Evolutionary conservation across 768 basidiomycete species (phyloP), one percentile per base, ranked within the genome.

Genomic region (Boletus subparvulus): DNA sequence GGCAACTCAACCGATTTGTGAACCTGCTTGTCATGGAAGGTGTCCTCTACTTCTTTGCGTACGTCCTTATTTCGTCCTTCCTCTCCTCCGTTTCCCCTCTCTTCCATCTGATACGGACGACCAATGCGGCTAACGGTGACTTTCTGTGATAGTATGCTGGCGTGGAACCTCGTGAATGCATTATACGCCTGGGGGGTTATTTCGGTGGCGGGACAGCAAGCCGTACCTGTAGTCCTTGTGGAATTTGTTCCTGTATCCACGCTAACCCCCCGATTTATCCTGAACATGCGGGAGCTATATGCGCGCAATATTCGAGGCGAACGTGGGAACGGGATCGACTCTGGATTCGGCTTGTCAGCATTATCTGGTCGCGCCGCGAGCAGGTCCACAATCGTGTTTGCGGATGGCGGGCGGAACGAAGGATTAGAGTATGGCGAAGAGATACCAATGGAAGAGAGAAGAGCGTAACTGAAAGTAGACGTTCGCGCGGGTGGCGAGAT

Each of bases 21-120:
- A 26, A 28, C n/a, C 14, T 58, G 32, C 43, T 58, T 6, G 16
- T 43, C 19, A 24, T 32, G 21, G 33, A 61, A 24, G 52, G 60
- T 12, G 19, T 61, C n/a, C 19, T 58, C 11, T 61, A 61, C 33
- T 61, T 61, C n/a, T 14, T 50, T 7, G 21, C 35, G 59, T 58
- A 49, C 16, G 59, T 47, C 35, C 21, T 24, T n/a, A 14, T 30
- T 7, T 30, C 6, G 30, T 30, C 30, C 13, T 14, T 17, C 6
- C 5, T 46, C 10, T 11, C 24, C 2, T 21, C 16, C 4, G 26
- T 10, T 6, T 16, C 0, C 42, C 42, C 33, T 26, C 33, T 26
- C 10, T 28, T 28, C 40, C 33, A 19, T 16, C 16, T 28, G 6
- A 37, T 37, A 28, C 21, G 2, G 9, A 32, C 30, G 3, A 36